Percentiles rank a stretch among this genome's conserved stretches.
These are phyloP conservation scores for Hypoxylon trugodes DNA, from an alignment of 495 filamentous ascomycete genomes.

Conservation along the genomic window DNA sequence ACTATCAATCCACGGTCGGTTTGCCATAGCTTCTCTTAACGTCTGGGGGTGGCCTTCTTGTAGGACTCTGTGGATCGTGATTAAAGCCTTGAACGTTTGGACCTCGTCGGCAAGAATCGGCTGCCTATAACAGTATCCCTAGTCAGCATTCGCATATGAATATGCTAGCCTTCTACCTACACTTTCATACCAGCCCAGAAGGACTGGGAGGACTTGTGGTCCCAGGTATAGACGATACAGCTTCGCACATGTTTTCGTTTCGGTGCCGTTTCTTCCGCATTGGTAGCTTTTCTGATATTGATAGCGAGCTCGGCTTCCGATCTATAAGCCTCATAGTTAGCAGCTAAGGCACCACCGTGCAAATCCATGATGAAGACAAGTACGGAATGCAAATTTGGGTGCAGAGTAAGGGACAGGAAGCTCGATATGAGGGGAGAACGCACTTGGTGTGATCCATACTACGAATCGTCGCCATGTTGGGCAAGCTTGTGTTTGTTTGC, in stretches of 20 bases:
- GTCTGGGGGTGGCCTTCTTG: conserved; percentile 94
- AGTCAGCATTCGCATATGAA: conserved; percentile 25
- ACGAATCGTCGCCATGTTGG: conserved; percentile 56
- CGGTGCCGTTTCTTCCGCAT: conserved; percentile 91
- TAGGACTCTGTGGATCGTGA: conserved; percentile 93
- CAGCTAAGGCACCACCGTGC: neutral
- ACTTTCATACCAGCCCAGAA: conserved; percentile 99
- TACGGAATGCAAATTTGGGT: neutral
- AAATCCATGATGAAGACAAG: neutral
- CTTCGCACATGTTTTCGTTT: conserved; percentile 99
- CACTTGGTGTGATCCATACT: conserved; percentile 60
- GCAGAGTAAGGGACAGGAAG: neutral
- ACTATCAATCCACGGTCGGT: conserved; percentile 91
- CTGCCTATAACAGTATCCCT: conserved; percentile 64
- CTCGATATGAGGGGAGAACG: conserved; percentile 15
- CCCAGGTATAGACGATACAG: conserved; percentile 99
- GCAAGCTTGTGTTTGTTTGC: conserved; percentile 1
- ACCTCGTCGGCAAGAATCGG: conserved; percentile 95
- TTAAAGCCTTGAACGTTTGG: conserved; percentile 91
- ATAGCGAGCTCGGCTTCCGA: conserved; percentile 92
- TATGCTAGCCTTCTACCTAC: conserved; percentile 57
- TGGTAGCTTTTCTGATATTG: conserved; percentile 97
- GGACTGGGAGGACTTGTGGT: conserved; percentile 94
- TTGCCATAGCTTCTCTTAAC: conserved; percentile 86
- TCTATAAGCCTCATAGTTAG: conserved; percentile 54